These are phyloP conservation scores for Singerocomus inundabilis DNA, from an alignment of 1,284 basidiomycete genomes.

Conservation along the genomic window DNA sequence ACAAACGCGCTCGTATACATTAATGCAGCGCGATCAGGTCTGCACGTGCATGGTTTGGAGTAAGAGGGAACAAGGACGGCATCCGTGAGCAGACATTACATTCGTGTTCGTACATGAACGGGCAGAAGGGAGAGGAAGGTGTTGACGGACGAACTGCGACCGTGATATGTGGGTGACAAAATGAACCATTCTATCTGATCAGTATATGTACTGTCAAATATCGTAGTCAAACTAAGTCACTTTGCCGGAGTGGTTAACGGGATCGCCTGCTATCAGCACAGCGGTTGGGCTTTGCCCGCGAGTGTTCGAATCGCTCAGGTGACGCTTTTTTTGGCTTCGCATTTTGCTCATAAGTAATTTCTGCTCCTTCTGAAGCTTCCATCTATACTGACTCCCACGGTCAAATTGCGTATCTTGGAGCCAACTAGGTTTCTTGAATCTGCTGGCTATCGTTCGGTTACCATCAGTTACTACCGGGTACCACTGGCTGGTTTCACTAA, in stretches of 20 bases:
- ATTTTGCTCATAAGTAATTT: too few relatives aligned
- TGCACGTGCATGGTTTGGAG: too few relatives aligned
- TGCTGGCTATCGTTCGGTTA: too few relatives aligned
- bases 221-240: conserved; percentile 45
- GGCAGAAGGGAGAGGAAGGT: background rate
- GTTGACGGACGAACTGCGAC: background rate
- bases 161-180: too few relatives aligned
- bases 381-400: background rate
- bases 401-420: background rate
- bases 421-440: too few relatives aligned
- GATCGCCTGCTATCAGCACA: conserved; percentile 78
- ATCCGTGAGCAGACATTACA: too few relatives aligned
- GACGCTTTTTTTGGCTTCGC: conserved; percentile 55
- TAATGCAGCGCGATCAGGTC: too few relatives aligned
- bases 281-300: conserved; percentile 83
- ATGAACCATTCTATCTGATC: background rate
- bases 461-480: too few relatives aligned
- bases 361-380: background rate
- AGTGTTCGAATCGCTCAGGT: conserved; percentile 88
- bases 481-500: too few relatives aligned
- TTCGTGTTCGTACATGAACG: background rate
- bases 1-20: too few relatives aligned
- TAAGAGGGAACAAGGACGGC: too few relatives aligned
- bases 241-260: conserved; percentile 92
- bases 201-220: background rate